Evolutionary conservation across 768 basidiomycete genomes (phyloP), one percentile per base, ranked within the genome.

Genomic region (Agaricus subrufescens): DNA sequence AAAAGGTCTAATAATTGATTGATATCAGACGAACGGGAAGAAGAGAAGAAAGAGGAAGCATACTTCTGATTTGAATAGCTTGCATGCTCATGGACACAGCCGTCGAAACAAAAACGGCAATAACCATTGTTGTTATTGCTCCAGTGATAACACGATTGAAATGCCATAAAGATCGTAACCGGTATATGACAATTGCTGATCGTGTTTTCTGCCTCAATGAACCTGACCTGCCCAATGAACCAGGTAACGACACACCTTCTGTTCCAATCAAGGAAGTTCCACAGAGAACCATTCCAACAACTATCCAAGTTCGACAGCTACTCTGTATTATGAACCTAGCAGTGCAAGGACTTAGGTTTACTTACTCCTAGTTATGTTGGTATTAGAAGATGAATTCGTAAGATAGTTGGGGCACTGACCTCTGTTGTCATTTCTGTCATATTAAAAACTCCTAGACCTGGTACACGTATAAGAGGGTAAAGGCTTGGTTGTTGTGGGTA

Each of bases 111-210:
- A 42, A 14, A 7, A 42, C 50, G 42, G 23, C 14, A 11, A 42
- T 5, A 29, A 30, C 25, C 50, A 51, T 43, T 1, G 15, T 25
- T 38, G 37, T 37, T 12, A 51, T 51, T 12, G 39, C 27, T n/a
- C 14, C 25, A 19, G 38, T 29, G 11, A 42, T 14, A 10, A 14
- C 12, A 4, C 50, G 50, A 11, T 23, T 40, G 25, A 14, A 27
- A 15, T 52, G 42, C 51, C 51, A 52, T 29, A 52, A n/a, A n/a
- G 40, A 44, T 6, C 31, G 42, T 8, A 52, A n/a, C 11, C 51
- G 51, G n/a, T 52, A 52, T 6, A 52, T 43, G 29, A 52, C 51
- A 1, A 52, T 42, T n/a, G 40, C 51, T 52, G 23, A n/a, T 15
- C 19, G 5, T 10, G 11, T 6, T 7, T 29, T 43, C n/a, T 10